phyloP scores from a whole-genome alignment of 768 basidiomycete species.

The Russula sp. region DNA sequence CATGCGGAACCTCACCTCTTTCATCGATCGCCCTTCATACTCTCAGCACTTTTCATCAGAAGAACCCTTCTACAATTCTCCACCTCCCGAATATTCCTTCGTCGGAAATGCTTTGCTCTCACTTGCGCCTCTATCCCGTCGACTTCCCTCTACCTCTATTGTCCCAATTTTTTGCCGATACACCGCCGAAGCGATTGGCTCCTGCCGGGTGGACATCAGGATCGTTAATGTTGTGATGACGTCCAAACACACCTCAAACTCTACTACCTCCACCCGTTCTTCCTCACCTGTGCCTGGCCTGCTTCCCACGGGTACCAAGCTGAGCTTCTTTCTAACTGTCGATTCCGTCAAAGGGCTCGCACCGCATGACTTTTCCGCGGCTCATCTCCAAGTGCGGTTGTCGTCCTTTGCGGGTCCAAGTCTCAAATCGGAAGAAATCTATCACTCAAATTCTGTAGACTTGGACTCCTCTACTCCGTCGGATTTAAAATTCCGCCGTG shows the following conservation, averaged over 20 bases:
- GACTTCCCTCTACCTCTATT: slow-evolving; percentile 63
- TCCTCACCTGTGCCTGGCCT: slow-evolving; percentile 65
- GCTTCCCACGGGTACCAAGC: slow-evolving; percentile 68
- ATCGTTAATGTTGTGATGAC: slow-evolving; percentile 63
- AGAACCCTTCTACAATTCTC: slow-evolving; percentile 87
- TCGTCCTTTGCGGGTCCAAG: slow-evolving; percentile 78
- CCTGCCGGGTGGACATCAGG: slow-evolving; percentile 82
- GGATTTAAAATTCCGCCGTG: slow-evolving; percentile 77
- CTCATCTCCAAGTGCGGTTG: slow-evolving; percentile 83
- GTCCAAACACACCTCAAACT: slow-evolving; percentile 51
- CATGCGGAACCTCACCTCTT: slow-evolving; percentile 88
- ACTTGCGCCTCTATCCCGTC: slow-evolving; percentile 71
- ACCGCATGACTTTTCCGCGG: slow-evolving; percentile 77
- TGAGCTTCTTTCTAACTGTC: slow-evolving; percentile 77
- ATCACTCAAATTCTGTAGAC: slow-evolving; percentile 67
- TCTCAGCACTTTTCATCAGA: slow-evolving; percentile 91
- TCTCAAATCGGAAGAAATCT: slow-evolving; percentile 69
- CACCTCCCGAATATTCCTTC: slow-evolving; percentile 85
- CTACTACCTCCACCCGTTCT: slow-evolving; percentile 60
- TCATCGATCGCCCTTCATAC: slow-evolving; percentile 88
- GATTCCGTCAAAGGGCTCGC: slow-evolving; percentile 87
- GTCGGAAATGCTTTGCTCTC: slow-evolving; percentile 83
- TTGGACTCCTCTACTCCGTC: slow-evolving; percentile 63
- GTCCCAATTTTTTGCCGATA: slow-evolving; percentile 92
- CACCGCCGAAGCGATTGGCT: slow-evolving; percentile 92